phyloP scores from a whole-genome alignment of 116 monocot genomes.

The Cymodocea nodosa region DNA sequence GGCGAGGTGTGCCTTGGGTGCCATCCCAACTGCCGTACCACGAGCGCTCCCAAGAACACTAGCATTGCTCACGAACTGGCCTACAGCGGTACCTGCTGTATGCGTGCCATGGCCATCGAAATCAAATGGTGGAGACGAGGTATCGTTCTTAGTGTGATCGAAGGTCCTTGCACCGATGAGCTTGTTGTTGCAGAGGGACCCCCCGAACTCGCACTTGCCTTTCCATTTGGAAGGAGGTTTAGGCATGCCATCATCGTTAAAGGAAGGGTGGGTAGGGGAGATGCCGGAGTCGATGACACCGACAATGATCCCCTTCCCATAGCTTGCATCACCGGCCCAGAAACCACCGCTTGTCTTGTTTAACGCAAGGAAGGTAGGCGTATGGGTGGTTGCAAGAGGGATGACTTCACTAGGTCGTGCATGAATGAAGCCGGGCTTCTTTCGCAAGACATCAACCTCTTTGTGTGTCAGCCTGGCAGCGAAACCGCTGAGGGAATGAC shows the following conservation, averaged over 20 bases:
- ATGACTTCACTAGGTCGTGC: neutral
- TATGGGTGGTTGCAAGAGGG: slow-evolving; percentile 8
- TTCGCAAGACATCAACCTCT: slow-evolving; percentile 1
- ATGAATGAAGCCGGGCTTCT: slow-evolving; percentile 11
- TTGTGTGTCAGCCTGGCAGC: slow-evolving; percentile 10
- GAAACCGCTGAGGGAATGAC: slow-evolving; percentile 5
- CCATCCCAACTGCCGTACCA: slow-evolving; percentile 13
- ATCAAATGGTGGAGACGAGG: slow-evolving; percentile 1
- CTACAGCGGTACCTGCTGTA: slow-evolving; percentile 1
- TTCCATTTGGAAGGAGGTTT: neutral
- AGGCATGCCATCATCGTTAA: slow-evolving; percentile 4
- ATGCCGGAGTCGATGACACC: slow-evolving; percentile 8
- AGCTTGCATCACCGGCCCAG: neutral
- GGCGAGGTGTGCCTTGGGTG: slow-evolving; percentile 17
- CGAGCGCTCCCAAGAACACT: slow-evolving; percentile 4
- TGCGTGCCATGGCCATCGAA: slow-evolving; percentile 2
- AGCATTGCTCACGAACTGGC: slow-evolving; percentile 1
- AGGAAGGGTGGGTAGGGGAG: slow-evolving; percentile 1
- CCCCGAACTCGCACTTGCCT: too few species aligned
- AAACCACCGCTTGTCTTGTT: neutral
- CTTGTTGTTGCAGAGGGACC: slow-evolving; percentile 10
- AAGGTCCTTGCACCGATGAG: slow-evolving; percentile 5
- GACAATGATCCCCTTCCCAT: slow-evolving; percentile 5
- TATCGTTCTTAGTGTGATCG: too few species aligned
- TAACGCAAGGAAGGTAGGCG: slow-evolving; percentile 13